Conservation (phyloP, 2,329 filamentous ascomycete genomes). For the Aspergillus sojae region DNA sequence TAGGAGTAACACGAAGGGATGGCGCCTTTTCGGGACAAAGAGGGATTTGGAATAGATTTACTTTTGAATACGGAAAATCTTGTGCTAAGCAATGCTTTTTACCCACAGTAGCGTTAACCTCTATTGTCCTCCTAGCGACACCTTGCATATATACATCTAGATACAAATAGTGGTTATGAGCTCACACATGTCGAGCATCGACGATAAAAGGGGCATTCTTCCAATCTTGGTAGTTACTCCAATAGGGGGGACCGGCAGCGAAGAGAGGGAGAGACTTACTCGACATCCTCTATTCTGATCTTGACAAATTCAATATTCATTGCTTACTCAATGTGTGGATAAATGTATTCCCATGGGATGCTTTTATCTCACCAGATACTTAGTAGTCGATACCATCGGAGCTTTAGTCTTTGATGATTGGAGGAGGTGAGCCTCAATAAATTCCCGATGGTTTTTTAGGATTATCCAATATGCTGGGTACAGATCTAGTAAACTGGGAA, state of each 20-base stretch:
- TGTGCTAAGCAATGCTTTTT: neutral
- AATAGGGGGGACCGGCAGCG: neutral
- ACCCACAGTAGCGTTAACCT: neutral
- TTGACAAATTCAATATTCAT: neutral
- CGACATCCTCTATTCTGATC: neutral
- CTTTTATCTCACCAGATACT: neutral
- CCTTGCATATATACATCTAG: neutral
- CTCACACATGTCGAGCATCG: neutral
- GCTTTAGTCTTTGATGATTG: neutral
- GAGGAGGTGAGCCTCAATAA: neutral
- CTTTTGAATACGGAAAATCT: neutral
- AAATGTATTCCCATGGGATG: too few relatives aligned
- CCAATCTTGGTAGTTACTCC: neutral
- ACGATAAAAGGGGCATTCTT: neutral
- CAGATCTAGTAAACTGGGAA: too few relatives aligned
- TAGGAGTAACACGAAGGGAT: neutral
- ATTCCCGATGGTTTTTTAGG: neutral
- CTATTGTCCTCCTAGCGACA: neutral
- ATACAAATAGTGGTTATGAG: neutral
- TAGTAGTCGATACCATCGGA: neutral
- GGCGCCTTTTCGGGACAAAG: neutral
- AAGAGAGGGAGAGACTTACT: neutral
- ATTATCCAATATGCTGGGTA: neutral
- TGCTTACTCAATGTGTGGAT: neutral
- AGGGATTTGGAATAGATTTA: neutral